Evolutionary conservation across 305 asterid species (phyloP), one percentile per base, ranked within the genome.

Genomic region (Fraxinus sp.): DNA sequence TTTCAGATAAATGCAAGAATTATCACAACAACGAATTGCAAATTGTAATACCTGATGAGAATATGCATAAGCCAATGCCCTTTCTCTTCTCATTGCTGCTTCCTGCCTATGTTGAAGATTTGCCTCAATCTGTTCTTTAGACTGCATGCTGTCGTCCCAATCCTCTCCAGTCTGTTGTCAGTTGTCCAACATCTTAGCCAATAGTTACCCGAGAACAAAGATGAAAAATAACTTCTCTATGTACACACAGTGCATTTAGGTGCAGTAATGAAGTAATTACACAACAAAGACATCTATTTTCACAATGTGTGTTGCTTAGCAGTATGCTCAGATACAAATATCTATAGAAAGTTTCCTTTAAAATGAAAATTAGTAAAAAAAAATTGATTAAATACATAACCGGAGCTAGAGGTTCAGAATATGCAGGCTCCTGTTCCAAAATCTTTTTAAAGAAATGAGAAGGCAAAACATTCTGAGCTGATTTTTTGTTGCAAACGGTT

Each of bases 11-110:
- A 30, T 70, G 1, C 73, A 13, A 70, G 41, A 30, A 5, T 70
- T 3, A 30, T 70, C 75, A 70, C 4, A 1, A 24, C 4, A 11
- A 16, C 4, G 39, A 35, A 73, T n/a, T 24, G 37, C 66, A 28
- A 35, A 66, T 30, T 7, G 55, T 30, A 37, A 70, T 89, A 94
- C 98, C 95, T 94, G 99, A 86, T 92, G 98, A 9, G 96, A 81
- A 74, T 91, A 86, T 9, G 98, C 89, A 81, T 95, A 95, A 78
- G 97, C 97, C 92, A 95, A 80, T n/a, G 98, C 92, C 70, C 96
- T 92, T 78, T 95, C 99, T 86, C 99, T 87, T 88, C 93, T 89
- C 41, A 88, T 77, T 7, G 98, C 93, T 76, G 97, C 98, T 83
- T 94, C 97, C 79, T 90, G 93, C 73, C 84, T 88, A 79, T 77